Evolutionary conservation across 225 moss, liverwort and hornwort species (phyloP).

Genomic region (Rhytidiadelphus loreus): DNA sequence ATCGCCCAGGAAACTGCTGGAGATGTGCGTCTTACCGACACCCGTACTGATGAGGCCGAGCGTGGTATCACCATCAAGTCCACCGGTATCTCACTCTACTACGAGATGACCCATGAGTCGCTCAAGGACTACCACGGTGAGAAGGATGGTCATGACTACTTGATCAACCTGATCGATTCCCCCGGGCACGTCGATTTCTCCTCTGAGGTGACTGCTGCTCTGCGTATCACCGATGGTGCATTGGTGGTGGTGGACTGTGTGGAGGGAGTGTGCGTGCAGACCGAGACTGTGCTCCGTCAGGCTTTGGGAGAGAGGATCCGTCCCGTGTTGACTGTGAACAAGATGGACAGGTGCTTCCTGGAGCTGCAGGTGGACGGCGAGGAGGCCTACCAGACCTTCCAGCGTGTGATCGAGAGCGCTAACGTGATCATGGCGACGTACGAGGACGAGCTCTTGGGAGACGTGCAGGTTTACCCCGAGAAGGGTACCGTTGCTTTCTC

Average conservation of each 20-base stretch:
- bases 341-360: slow-evolving; percentile 64
- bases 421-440: slow-evolving; percentile 41
- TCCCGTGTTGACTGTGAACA: slow-evolving; percentile 53
- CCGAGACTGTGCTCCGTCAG: slow-evolving; percentile 38
- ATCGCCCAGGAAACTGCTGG: slow-evolving; percentile 55
- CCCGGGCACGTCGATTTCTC: slow-evolving; percentile 53
- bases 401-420: slow-evolving; percentile 34
- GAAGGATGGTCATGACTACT: slow-evolving; percentile 40
- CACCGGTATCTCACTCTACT: slow-evolving; percentile 49
- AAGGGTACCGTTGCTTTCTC: slow-evolving; percentile 63
- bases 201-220: slow-evolving; percentile 41
- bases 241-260: slow-evolving; percentile 49
- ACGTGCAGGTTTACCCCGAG: slow-evolving; percentile 65
- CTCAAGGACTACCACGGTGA: slow-evolving; percentile 46
- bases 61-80: slow-evolving; percentile 62
- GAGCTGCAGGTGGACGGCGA: slow-evolving; percentile 48
- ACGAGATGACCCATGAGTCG: slow-evolving; percentile 24
- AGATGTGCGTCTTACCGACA: slow-evolving; percentile 46
- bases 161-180: slow-evolving; percentile 40
- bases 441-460: slow-evolving; percentile 50
- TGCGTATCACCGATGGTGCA: slow-evolving; percentile 36
- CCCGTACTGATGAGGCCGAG: slow-evolving; percentile 50
- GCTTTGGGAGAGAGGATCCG: slow-evolving; percentile 40
- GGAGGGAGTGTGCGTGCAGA: slow-evolving; percentile 45
- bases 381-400: slow-evolving; percentile 32